These are phyloP conservation scores for Colletotrichum shisoi DNA, from an alignment of 2,329 filamentous ascomycete genomes.

Conservation along the genomic window DNA sequence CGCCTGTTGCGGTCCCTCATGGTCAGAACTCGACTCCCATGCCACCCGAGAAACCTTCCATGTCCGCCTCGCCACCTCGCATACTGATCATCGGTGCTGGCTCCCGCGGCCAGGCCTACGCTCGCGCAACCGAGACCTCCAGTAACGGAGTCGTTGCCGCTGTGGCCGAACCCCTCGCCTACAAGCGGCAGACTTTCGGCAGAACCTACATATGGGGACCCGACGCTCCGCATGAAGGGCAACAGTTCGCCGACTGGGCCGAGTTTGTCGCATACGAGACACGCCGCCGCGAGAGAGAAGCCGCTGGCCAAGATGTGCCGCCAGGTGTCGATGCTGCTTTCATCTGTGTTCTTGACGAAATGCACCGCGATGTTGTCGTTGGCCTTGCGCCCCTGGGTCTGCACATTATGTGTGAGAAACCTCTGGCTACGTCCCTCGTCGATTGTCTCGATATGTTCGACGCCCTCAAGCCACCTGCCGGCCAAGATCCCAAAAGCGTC, in stretches of 20 bases:
- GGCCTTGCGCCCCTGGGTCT: conserved; percentile 74
- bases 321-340: conserved; percentile 69
- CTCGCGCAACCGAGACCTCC: conserved; percentile 69
- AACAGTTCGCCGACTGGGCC: conserved; percentile 77
- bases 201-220: conserved; percentile 75
- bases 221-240: conserved; percentile 60
- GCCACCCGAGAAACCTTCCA: conserved; percentile 53
- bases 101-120: conserved; percentile 78
- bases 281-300: conserved; percentile 62
- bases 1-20: conserved; percentile 26
- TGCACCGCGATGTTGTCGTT: conserved; percentile 82
- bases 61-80: conserved; percentile 64
- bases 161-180: conserved; percentile 81
- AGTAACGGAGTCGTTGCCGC: conserved; percentile 75
- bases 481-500: conserved; percentile 53
- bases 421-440: conserved; percentile 77
- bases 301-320: conserved; percentile 58
- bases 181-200: conserved; percentile 77
- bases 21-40: conserved; percentile 43
- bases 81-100: conserved; percentile 85
- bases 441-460: conserved; percentile 81
- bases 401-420: conserved; percentile 96
- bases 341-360: conserved; percentile 81
- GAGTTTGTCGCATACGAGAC: conserved; percentile 79
- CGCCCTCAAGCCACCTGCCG: conserved; percentile 55